phyloP scores from a whole-genome alignment of 225 moss, liverwort and hornwort genomes.

The Climacium dendroides region DNA sequence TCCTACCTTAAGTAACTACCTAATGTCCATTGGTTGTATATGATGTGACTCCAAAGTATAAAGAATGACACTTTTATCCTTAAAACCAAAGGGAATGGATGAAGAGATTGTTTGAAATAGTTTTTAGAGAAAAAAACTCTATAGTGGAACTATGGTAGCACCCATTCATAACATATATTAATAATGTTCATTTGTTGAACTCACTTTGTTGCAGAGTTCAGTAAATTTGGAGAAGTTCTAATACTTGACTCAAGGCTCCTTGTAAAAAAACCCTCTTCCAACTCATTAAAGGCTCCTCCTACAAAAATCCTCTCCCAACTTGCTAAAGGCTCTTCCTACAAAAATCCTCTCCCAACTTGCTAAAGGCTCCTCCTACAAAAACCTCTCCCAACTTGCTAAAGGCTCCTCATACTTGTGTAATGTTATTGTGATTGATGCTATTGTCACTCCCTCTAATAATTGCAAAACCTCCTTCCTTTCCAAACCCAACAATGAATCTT shows the following conservation, averaged over 20 bases:
- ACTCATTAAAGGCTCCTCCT: background rate
- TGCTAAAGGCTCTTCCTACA: background rate
- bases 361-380: background rate
- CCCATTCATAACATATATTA: background rate
- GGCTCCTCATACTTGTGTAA: accelerated
- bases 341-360: background rate
- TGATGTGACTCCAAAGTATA: background rate
- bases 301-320: background rate
- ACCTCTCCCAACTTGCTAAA: background rate
- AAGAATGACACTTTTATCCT: background rate
- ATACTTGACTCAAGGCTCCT: background rate
- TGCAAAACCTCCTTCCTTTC: no score
- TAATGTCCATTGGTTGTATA: background rate
- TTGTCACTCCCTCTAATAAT: accelerated
- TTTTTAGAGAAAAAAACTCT: no score
- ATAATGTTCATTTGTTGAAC: background rate
- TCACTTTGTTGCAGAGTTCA: accelerated
- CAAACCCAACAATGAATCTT: no score
- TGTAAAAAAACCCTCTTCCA: background rate
- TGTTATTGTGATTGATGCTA: background rate
- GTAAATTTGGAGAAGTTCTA: accelerated
- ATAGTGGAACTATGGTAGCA: accelerated
- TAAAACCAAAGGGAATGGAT: no score
- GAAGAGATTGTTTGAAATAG: background rate
- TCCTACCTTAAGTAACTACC: background rate